Percentiles rank a stretch among this genome's conserved stretches.
Conservation (phyloP, 2,329 filamentous ascomycete genomes). For the Apiospora koreana region DNA sequence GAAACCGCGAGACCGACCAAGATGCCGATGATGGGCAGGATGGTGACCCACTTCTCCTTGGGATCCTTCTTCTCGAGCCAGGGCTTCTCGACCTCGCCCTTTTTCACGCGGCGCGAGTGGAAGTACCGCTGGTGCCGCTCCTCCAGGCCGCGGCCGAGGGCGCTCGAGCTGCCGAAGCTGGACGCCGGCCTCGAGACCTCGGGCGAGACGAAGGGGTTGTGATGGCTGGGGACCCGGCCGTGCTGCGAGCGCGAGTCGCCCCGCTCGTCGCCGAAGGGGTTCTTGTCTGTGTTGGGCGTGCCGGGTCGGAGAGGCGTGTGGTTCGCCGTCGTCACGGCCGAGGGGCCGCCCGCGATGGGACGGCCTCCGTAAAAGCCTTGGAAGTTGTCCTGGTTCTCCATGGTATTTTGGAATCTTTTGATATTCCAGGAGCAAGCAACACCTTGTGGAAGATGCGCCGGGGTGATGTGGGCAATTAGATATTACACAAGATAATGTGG, state of each 20-base stretch:
- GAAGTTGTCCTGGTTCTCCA: background rate
- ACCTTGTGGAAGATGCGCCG: background rate
- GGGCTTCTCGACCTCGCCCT: conserved; percentile 73
- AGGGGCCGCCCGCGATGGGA: conserved; percentile 27
- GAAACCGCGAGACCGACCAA: conserved; percentile 67
- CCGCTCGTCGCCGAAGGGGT: conserved; percentile 40
- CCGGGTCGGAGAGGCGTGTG: conserved; percentile 39
- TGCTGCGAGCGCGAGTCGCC: conserved; percentile 36
- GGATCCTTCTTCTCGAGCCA: conserved; percentile 75
- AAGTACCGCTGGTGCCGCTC: conserved; percentile 61
- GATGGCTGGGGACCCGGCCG: conserved; percentile 11
- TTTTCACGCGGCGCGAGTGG: conserved; percentile 70
- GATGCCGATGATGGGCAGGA: conserved; percentile 74
- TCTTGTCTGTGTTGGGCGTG: conserved; percentile 41
- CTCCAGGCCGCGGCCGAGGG: conserved; percentile 36
- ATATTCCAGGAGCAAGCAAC: background rate
- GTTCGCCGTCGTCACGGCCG: conserved; percentile 36
- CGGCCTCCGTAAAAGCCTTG: conserved; percentile 20
- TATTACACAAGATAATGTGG: background rate
- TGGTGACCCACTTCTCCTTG: conserved; percentile 84
- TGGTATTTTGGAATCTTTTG: background rate
- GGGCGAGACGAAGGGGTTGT: conserved; percentile 24
- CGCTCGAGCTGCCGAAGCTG: conserved; percentile 48
- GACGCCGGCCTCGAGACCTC: conserved; percentile 46
- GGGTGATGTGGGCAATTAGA: background rate